Base-by-base conservation (phyloP, 352 stramenopile species). In the Globisporangium irregulare region DNA sequence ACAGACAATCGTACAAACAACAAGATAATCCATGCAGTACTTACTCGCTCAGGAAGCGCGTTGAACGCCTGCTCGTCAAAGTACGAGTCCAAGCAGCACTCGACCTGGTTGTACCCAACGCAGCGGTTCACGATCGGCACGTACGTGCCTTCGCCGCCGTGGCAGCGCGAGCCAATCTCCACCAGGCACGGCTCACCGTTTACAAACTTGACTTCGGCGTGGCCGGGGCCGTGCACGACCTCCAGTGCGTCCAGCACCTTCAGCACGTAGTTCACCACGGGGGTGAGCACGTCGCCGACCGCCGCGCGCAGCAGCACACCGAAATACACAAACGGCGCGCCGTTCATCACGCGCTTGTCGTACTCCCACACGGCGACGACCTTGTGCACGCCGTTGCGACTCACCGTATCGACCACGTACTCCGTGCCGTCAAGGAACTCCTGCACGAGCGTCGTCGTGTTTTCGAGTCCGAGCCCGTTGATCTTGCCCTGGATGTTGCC, bases 331-430 rank as follows among this genome's bases (percentile, higher is more conserved):
- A 98, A 99, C 20, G 43, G 99, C 79, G 93, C 90, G 6, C 92
- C 93, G 58, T 94, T 75, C 73, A 99, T 98, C 46, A 97, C 90
- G 8, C 87, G 84, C 82, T 99, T 99, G 79, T 99, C 97, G 74
- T 99, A 99, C 74, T 97, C 96, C 97, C 97, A 99, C 14, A 99
- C 86, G 22, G 95, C 97, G 36, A 92, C 91, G 50, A 98, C 89
- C 71, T 99, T 99, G 78, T 98, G 91, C 61, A 94, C 73, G 5
- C 97, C 97, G 70, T 97, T 80, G 58, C 87, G 89, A 63, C 84
- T 97, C 14, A 98, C 95, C 5, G 94, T 97, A 80, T 99, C 97
- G 15, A 99, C 84, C 6, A 98, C 97, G 78, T 98, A 99, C 75
- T 99, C 97, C 61, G 91, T 86, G 14, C 97, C 97, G 58, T 91